Base-by-base conservation (phyloP, 2,329 filamentous ascomycete species). In the Metarhizium brunneum region DNA sequence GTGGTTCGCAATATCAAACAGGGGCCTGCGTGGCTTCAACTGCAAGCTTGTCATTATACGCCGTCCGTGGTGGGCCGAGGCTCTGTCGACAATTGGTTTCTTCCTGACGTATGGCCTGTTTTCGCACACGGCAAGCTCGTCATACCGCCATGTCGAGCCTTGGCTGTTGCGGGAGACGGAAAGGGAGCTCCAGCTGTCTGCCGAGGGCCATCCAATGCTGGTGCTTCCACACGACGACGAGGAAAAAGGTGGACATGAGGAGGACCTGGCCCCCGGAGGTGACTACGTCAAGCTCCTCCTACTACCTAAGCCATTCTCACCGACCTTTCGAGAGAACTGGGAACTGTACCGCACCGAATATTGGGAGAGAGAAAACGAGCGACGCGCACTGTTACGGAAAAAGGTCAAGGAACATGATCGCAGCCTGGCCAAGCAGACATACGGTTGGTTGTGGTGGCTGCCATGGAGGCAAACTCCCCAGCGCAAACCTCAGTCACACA, bases 311-410 rank as follows among this genome's bases (percentile, higher is more conserved):
- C 91, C 92, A 0, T 99, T 99, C 66, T 95, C 90, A 6, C 87
- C 94, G 0, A 90, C 90, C 50, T 99, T 99, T 66, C 82, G 94
- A 20, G 92, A 97, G 69, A 95, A 96, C 61, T 99, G 94, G 94
- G 94, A 99, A 66, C 79, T 92, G 16, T 99, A 95, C 71, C 82
- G 94, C 54, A 85, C 87, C 38, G 92, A 96, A 58, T 99, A 96
- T 72, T 99, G 94, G 94, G 92, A 96, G 64, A 86, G 86, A 58
- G 94, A 99, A 70, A 99, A 99, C 66, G 90, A 95, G 69, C 85
- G 92, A 2, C 84, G 94, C 13, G 82, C 86, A 2, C 74, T 88
- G 56, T 75, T 96, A 29, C 81, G 90, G 47, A 67, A 79, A 47
- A 88, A 88, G 66, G 75, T 96, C 52, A 82, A 84, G 59, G 80